Base-by-base conservation (phyloP, 2,329 filamentous ascomycete species). In the Talaromyces sp. region DNA sequence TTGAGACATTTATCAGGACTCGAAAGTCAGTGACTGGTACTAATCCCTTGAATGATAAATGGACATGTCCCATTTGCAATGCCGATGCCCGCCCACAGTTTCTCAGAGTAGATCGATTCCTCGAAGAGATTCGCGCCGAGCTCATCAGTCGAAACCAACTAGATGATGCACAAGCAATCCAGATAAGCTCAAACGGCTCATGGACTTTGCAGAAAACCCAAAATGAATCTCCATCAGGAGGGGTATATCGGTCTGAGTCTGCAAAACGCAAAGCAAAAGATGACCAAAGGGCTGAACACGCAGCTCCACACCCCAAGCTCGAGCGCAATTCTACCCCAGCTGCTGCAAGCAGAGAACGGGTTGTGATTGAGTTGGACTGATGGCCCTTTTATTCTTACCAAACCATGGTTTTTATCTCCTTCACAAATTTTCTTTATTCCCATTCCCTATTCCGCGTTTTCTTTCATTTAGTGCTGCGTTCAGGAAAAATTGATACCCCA, bases 1-100 rank as follows among this genome's bases (percentile, higher is more conserved):
- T 97, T 7, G 82, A 88, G 17, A 92, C 84, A 1, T 97, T 90
- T 77, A 81, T 99, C 8, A 71, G 78, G 13, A 90, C 87, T 4
- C 84, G 90, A 14, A 68, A 62, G 19, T 71, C 68, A 20, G 74
- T 69, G 37, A 77, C 78, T 4, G 72, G 74, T 13, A 81, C 80
- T 55, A 68, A 72, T 20, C 56, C 61, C 19, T 47, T 69, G 45
- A 62, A 68, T 35, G 79, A 80, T 49, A 83, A 84, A 47, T 97
- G 92, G 91, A 87, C 83, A 57, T 99, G 94, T 64, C 94, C 94
- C 0, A 84, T 96, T 27, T 97, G 93, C 70, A 79, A 80, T 22
- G 77, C 75, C 29, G 92, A 97, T 70, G 91, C 89, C 10, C 82
- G 92, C 13, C 94, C 93, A 0, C 77, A 79, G 20, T 82, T 77